Percentiles rank a stretch among this genome's conserved stretches.
Evolutionary conservation across 2,329 filamentous ascomycete genomes (phyloP).

Genomic region (Colletotrichum tamarilloi): DNA sequence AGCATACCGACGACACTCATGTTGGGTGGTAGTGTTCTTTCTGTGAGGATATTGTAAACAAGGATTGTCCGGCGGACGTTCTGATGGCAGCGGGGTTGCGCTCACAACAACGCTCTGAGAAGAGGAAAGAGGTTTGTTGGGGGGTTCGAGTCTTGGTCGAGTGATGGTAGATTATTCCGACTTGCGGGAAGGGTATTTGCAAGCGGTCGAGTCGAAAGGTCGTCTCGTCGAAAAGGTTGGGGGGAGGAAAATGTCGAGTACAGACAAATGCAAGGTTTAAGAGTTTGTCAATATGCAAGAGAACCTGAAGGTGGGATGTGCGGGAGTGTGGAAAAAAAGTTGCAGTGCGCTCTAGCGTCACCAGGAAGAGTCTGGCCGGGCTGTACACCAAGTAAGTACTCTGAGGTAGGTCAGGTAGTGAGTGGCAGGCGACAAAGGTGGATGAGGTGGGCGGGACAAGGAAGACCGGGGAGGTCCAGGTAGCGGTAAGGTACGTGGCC

Average conservation of each 20-base stretch:
- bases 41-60: slow-evolving; percentile 28
- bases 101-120: slow-evolving; percentile 27
- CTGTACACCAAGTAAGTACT: background rate
- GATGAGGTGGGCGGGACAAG: background rate
- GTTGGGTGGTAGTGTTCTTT: slow-evolving; percentile 46
- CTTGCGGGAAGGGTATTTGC: slow-evolving; percentile 29
- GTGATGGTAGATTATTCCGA: slow-evolving; percentile 24
- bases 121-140: slow-evolving; percentile 3
- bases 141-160: slow-evolving; percentile 5
- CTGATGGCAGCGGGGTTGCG: slow-evolving; percentile 30
- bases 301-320: slow-evolving; percentile 34
- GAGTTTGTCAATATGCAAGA: slow-evolving; percentile 35
- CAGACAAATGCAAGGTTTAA: slow-evolving; percentile 29
- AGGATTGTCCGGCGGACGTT: slow-evolving; percentile 17
- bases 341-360: slow-evolving; percentile 24
- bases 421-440: background rate
- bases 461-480: background rate
- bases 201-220: slow-evolving; percentile 32
- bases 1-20: slow-evolving; percentile 68
- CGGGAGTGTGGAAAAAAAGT: slow-evolving; percentile 32
- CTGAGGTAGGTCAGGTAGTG: background rate
- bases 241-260: slow-evolving; percentile 12
- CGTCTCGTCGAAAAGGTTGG: slow-evolving; percentile 27
- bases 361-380: background rate
- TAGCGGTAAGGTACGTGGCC: background rate